These are phyloP conservation scores for Cladochytrium replicatum DNA, from an alignment of 192 early-diverging fungal species.

Conservation along the genomic window DNA sequence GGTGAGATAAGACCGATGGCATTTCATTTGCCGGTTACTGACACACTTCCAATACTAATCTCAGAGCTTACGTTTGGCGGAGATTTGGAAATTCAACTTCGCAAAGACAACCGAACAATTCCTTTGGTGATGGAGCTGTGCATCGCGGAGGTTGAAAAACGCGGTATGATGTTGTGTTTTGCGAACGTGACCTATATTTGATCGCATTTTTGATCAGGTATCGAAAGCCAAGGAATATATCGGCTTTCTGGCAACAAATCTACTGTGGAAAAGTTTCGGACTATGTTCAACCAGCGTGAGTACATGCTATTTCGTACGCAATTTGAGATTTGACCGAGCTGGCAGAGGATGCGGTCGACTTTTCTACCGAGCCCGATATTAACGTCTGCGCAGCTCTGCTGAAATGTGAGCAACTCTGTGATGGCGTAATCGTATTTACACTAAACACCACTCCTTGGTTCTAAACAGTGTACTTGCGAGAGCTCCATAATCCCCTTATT, in stretches of 20 bases:
- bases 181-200: background rate
- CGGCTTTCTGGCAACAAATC: constrained; percentile 39
- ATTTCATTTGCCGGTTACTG: background rate
- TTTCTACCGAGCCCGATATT: constrained; percentile 37
- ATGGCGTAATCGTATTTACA: constrained; percentile 1
- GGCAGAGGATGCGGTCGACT: constrained; percentile 33
- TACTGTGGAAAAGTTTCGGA: constrained; percentile 27
- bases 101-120: constrained; percentile 15
- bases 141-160: constrained; percentile 28
- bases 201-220: constrained; percentile 8
- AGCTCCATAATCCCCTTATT: constrained; percentile 44
- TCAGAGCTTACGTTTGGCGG: constrained; percentile 34
- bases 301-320: constrained; percentile 3
- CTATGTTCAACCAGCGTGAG: constrained; percentile 26
- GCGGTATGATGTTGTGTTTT: constrained; percentile 7
- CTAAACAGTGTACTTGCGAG: constrained; percentile 41
- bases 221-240: constrained; percentile 44
- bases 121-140: constrained; percentile 33
- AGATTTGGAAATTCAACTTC: constrained; percentile 21
- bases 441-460: background rate
- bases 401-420: constrained; percentile 26
- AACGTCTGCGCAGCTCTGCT: constrained; percentile 38
- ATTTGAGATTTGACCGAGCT: background rate
- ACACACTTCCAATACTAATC: background rate
- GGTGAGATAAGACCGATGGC: no score